A percentile compares a stretch with the other conserved stretches of the same genome.
These are phyloP conservation scores for Cryptococcus wingfieldii DNA, from an alignment of 1,284 basidiomycete species.

Conservation along the genomic window DNA sequence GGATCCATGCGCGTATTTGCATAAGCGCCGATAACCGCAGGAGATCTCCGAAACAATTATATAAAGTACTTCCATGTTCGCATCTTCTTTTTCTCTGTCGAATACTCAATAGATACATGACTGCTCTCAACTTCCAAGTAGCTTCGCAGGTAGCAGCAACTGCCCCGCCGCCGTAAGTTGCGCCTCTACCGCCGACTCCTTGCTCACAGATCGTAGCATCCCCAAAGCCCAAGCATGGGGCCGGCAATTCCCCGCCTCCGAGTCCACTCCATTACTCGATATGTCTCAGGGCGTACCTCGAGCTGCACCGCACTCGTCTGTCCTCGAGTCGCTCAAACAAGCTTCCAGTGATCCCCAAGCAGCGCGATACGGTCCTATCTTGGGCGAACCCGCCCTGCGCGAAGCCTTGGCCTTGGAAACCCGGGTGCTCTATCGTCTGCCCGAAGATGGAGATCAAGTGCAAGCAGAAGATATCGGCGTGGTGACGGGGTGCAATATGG, in stretches of 20 bases:
- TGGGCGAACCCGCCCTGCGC: constrained; percentile 62
- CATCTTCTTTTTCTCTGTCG: no score
- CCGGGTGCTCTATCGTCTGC: constrained; percentile 57
- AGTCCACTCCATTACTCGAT: constrained; percentile 58
- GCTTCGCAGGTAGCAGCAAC: constrained; percentile 33
- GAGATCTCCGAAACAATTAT: no score
- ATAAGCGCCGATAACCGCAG: no score
- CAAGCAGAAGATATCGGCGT: constrained; percentile 22
- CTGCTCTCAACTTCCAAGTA: constrained; percentile 22
- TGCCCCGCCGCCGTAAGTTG: constrained; percentile 28
- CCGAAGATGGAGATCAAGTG: constrained; percentile 1
- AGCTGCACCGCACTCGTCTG: constrained; percentile 56
- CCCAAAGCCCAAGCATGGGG: constrained; percentile 67
- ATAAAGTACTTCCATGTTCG: no score
- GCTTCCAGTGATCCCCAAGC: constrained; percentile 52
- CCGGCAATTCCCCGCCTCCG: constrained; percentile 49
- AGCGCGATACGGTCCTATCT: constrained; percentile 62
- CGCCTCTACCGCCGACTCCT: background rate
- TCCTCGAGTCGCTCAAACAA: constrained; percentile 56
- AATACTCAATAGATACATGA: background rate
- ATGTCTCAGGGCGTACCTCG: constrained; percentile 72
- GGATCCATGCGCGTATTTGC: no score
- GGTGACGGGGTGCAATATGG: constrained; percentile 51
- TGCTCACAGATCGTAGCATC: constrained; percentile 54
- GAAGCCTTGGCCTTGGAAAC: constrained; percentile 63